Conservation (phyloP, 2,329 filamentous ascomycete genomes). For the Fusarium lateritium region DNA sequence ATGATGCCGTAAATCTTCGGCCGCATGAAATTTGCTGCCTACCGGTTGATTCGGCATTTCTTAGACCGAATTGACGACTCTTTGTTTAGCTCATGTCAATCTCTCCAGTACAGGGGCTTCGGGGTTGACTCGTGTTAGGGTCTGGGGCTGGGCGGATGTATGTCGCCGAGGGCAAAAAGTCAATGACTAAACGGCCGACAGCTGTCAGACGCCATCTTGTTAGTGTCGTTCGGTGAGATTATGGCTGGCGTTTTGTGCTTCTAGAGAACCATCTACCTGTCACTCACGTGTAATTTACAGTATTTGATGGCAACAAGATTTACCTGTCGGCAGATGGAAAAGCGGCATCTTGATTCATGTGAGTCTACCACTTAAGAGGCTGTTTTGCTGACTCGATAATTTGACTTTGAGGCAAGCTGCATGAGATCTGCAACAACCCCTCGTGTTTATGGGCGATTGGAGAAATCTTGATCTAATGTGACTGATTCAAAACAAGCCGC, state of each 20-base stretch:
- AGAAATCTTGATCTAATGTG: conserved; percentile 13
- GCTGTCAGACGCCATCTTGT: neutral
- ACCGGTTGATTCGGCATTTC: neutral
- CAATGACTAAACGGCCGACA: neutral
- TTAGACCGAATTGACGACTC: neutral
- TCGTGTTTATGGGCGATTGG: neutral
- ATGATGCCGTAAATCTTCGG: neutral
- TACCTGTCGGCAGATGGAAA: neutral
- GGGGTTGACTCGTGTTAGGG: conserved; percentile 3
- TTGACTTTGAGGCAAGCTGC: neutral
- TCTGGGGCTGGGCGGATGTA: neutral
- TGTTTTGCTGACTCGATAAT: neutral
- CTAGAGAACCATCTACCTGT: neutral
- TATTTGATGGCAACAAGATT: neutral
- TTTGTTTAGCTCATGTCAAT: conserved; percentile 1
- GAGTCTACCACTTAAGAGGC: neutral
- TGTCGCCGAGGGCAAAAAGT: neutral
- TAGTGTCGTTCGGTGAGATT: conserved; percentile 4
- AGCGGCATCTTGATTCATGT: neutral
- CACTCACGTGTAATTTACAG: neutral
- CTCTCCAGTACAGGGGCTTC: conserved; percentile 5
- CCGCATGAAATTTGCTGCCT: neutral
- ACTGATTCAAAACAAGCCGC: conserved; percentile 1
- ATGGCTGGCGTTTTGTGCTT: neutral
- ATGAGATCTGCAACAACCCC: neutral